phyloP scores from a whole-genome alignment of 78 protist species.

The Isochrysis galbana region DNA sequence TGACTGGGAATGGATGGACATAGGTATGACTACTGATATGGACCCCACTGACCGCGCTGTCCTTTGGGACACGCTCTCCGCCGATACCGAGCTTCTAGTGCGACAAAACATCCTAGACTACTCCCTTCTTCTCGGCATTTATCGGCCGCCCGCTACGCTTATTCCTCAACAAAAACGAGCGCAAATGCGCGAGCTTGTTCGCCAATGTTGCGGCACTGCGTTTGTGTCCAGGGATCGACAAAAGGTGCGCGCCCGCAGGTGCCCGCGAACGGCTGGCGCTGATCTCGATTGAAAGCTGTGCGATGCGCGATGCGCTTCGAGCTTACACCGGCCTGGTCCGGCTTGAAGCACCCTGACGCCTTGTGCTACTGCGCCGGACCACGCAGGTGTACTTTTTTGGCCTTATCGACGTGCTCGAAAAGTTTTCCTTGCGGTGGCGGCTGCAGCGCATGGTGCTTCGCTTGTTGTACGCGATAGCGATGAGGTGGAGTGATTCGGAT shows the following conservation, averaged over 20 bases:
- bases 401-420: neutral
- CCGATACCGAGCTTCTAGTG: neutral
- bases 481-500: neutral
- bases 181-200: neutral
- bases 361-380: no score
- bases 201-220: neutral
- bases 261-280: no score
- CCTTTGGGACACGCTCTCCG: neutral
- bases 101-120: neutral
- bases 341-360: neutral
- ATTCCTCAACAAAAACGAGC: neutral
- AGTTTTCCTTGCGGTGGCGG: neutral
- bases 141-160: neutral
- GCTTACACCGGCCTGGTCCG: neutral
- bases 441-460: neutral
- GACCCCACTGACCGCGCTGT: neutral
- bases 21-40: neutral
- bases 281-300: no score
- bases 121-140: neutral
- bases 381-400: neutral
- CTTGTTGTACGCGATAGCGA: neutral
- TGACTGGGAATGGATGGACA: constrained; percentile 26
- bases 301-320: no score
- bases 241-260: neutral
- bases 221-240: neutral